Conservation (phyloP, 2,329 filamentous ascomycete species). For the Aspergillus versicolor region DNA sequence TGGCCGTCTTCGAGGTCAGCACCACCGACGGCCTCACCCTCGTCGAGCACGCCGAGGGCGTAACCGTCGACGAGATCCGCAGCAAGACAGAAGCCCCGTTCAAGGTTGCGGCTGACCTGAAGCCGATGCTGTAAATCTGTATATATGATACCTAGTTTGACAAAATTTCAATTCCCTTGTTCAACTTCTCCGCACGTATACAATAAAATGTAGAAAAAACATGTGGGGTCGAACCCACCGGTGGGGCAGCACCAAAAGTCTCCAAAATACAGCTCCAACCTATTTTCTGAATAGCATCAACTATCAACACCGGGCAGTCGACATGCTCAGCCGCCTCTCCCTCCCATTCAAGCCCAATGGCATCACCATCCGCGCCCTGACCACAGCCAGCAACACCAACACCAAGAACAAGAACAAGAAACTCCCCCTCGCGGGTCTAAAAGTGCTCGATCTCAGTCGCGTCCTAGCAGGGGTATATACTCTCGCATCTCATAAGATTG, state of each 20-base stretch:
- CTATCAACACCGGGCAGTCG: neutral
- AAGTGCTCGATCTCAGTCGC: constrained; percentile 93
- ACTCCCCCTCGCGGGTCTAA: constrained; percentile 77
- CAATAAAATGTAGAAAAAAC: neutral
- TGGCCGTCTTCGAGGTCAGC: constrained; percentile 74
- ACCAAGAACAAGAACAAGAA: constrained; percentile 26
- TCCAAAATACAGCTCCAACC: neutral
- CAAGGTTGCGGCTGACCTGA: constrained; percentile 59
- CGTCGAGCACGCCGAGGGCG: constrained; percentile 69
- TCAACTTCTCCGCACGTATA: neutral
- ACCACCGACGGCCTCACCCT: constrained; percentile 54
- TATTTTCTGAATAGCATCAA: neutral
- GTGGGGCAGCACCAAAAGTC: neutral
- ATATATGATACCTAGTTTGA: constrained; percentile 15
- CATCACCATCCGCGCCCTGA: neutral
- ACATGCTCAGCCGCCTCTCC: neutral
- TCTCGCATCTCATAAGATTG: neutral
- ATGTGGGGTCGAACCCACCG: constrained; percentile 7
- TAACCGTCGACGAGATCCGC: constrained; percentile 67
- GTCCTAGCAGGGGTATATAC: constrained; percentile 79
- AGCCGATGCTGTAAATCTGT: constrained; percentile 48
- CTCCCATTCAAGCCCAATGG: neutral
- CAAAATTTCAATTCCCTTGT: neutral
- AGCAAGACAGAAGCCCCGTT: constrained; percentile 71
- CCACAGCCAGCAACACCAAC: neutral